A percentile compares a stretch with the other conserved stretches of the same genome.
phyloP scores from a whole-genome alignment of 176 grass and related monocot genomes.

The Rhipidocladum racemiflorum region DNA sequence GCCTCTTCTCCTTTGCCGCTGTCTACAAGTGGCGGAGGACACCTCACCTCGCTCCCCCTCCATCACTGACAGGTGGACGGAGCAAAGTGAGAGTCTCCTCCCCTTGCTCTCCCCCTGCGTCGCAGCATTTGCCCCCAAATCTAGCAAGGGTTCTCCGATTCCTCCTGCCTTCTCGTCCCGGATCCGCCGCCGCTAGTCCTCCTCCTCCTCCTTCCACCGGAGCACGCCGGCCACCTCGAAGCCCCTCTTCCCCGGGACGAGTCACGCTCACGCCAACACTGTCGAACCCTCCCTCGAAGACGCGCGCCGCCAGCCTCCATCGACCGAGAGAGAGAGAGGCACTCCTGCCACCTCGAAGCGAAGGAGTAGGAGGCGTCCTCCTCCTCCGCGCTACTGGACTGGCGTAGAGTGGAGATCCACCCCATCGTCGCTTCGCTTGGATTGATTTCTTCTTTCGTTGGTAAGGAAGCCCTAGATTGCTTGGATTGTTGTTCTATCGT shows the following conservation, averaged over 20 bases:
- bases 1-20: not conserved
- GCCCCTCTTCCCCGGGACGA: too few species aligned
- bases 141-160: not conserved
- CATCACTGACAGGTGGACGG: conserved; percentile 36
- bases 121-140: conserved; percentile 18
- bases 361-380: too few species aligned
- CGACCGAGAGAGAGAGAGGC: too few species aligned
- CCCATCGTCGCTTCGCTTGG: not conserved
- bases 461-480: not conserved
- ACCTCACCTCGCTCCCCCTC: not conserved
- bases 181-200: too few species aligned
- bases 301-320: too few species aligned
- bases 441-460: not conserved
- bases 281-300: too few species aligned
- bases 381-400: not conserved
- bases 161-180: not conserved
- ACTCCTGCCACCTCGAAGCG: too few species aligned
- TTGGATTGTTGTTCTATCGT: too few species aligned
- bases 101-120: not conserved
- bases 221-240: too few species aligned
- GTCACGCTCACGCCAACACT: too few species aligned
- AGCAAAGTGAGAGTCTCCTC: conserved; percentile 28
- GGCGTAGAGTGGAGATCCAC: not conserved
- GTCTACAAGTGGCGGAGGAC: conserved; percentile 26
- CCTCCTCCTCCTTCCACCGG: too few species aligned